Evolutionary conservation across 352 stramenopile species (phyloP), one percentile per base, ranked within the genome.

Genomic region (Lagenidium sp.): DNA sequence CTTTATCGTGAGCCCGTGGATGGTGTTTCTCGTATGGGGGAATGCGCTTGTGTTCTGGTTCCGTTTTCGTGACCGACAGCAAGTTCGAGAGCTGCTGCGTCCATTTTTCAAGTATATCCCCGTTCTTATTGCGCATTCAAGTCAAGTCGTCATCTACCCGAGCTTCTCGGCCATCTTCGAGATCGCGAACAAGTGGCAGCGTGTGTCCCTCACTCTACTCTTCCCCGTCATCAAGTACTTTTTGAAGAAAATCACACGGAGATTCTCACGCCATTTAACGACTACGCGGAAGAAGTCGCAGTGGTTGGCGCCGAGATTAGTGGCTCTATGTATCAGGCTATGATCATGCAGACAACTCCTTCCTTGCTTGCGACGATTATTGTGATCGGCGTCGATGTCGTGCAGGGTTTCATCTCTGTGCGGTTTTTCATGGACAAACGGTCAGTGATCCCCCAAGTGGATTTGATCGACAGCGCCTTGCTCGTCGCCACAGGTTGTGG

Each of bases 291-390:
- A 7, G 50, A 53, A 48, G 30, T 29, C 10, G 44, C 40, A 24
- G 45, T 53, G 23, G 45, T 30, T 11, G 34, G 32, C 20, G 36
- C 50, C 5, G 51, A 60, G 45, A 54, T 54, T n/a, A 30, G 24
- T 6, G 40, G 34, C 3, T 19, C 41, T 6, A 50, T 60, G 31
- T 60, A 60, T 36, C 51, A 60, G 41, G 37, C 25, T 13, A 32
- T 36, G 40, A 36, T 60, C 34, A 55, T 55, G 45, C 52, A 60
- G n/a, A 47, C 8, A 23, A 47, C 41, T 3, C 35, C 52, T 10
- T 51, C 52, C 2, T 2, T 23, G 12, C 4, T 36, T 11, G 40
- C 41, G 1, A 47, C 45, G 2, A 46, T 36, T 11, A 12, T 51
- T 16, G 10, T 55, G n/a, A 60, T 60, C 8, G 39, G 18, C 1